A percentile compares a stretch with the other conserved stretches of the same genome.
These are phyloP conservation scores for Aegilops tauschii DNA, from an alignment of 176 grass and related monocot genomes.

Conservation along the genomic window DNA sequence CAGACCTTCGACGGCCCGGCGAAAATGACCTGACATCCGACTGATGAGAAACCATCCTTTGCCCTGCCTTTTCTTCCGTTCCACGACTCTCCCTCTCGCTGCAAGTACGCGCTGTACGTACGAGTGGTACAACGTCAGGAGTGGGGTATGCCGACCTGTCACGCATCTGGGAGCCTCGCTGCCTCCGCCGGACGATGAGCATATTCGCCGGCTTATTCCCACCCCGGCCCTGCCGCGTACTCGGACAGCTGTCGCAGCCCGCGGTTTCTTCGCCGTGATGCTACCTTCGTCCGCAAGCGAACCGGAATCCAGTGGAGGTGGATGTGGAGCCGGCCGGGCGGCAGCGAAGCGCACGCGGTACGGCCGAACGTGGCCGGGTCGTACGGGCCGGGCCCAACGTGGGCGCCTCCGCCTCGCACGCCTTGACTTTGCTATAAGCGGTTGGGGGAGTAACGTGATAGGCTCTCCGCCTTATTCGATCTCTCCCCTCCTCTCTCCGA, in stretches of 20 bases:
- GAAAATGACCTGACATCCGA: not conserved
- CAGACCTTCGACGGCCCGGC: not conserved
- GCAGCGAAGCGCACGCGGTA: not conserved
- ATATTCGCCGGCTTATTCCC: constrained; percentile 35
- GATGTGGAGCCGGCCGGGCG: not conserved
- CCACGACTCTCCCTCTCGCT: not conserved
- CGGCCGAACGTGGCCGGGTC: not conserved
- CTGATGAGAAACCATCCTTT: not conserved
- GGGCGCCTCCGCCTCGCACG: not conserved
- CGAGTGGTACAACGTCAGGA: not conserved
- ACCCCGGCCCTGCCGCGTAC: not conserved
- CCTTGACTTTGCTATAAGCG: constrained; percentile 21
- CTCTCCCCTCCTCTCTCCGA: no score
- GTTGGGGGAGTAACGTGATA: not conserved
- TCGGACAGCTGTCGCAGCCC: constrained; percentile 1
- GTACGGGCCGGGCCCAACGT: not conserved
- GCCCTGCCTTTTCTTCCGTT: not conserved
- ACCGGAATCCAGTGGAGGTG: not conserved
- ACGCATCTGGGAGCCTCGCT: not conserved
- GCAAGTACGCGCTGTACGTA: not conserved
- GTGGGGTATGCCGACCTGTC: not conserved
- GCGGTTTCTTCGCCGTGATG: not conserved
- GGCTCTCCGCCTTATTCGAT: not conserved
- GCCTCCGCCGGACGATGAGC: not conserved
- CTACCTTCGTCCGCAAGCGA: not conserved